Evolutionary conservation across 106 monocot species (phyloP).

Genomic region (Posidonia australis): DNA sequence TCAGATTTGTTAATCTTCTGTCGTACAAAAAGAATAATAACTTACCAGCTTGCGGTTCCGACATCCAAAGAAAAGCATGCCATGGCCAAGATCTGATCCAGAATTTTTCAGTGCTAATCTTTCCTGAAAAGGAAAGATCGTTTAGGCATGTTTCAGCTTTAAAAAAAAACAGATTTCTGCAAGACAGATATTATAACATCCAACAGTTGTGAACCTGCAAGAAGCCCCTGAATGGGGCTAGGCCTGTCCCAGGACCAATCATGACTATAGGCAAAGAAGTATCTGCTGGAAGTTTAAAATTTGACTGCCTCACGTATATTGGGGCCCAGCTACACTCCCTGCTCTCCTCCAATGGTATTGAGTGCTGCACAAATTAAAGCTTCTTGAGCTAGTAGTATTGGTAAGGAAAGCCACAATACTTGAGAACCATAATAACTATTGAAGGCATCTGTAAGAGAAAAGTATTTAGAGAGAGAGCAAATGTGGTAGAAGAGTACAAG

Average conservation of each 20-base stretch:
- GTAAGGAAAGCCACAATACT: too few relatives aligned
- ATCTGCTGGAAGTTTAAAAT: slow-evolving; percentile 71
- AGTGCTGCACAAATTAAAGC: slow-evolving; percentile 22
- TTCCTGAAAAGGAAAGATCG: slow-evolving; percentile 38
- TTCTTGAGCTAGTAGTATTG: too few relatives aligned
- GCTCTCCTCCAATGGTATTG: slow-evolving; percentile 39
- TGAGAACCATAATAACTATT: too few relatives aligned
- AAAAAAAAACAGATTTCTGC: neutral
- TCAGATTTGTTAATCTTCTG: neutral
- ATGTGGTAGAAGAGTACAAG: too few relatives aligned
- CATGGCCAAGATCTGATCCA: slow-evolving; percentile 39
- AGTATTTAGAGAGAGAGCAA: too few relatives aligned
- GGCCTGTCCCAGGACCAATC: slow-evolving; percentile 82
- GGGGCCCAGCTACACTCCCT: slow-evolving; percentile 69
- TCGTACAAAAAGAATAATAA: neutral
- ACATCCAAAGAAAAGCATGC: slow-evolving; percentile 61
- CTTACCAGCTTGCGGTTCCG: slow-evolving; percentile 49
- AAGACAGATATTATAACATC: neutral
- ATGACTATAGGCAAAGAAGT: slow-evolving; percentile 57
- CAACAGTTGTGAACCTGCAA: slow-evolving; percentile 46
- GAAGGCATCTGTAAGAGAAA: neutral
- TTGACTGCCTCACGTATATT: slow-evolving; percentile 68
- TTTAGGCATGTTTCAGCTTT: neutral
- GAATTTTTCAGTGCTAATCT: slow-evolving; percentile 37
- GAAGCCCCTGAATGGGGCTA: slow-evolving; percentile 84